Base-by-base conservation (phyloP, 352 stramenopile genomes). In the Aphanomyces invadans region DNA sequence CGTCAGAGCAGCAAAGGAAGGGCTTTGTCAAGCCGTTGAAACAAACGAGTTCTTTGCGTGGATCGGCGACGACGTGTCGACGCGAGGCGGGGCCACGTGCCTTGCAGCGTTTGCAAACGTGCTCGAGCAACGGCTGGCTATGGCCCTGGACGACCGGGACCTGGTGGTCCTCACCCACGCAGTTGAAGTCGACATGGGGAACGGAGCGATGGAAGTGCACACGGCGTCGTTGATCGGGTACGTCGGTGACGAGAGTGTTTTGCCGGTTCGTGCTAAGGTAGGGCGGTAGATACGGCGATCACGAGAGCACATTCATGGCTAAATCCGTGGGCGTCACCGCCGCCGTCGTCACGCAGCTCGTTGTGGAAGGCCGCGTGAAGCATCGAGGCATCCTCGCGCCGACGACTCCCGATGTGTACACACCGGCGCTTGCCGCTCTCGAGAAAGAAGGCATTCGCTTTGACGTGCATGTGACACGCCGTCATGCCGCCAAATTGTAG, bases 311-410 rank as follows among this genome's bases (percentile, higher is more conserved):
- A 10, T 78, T 81, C 44, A 97, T 97, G 88, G 76, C 81, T 21
- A 84, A 85, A 63, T 95, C 88, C 2, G 89, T 97, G 15, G 89
- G 89, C 11, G 77, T 89, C 45, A 90, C 87, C 38, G 77, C 82
- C 29, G 89, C 84, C 7, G 81, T 91, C 57, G 86, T 79, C n/a
- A 75, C 83, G 2, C 77, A 88, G 39, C 73, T 96, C 3, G 72
- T 97, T 28, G 65, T 96, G 7, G 63, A 81, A n/a, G 74, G 75
- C 21, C 52, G 66, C 25, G 67, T 93, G 12, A 19, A 29, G n/a
- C 67, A 56, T 31, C 76, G 75, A 31, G 83, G 83, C 10, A 67
- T 92, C 11, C 53, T 92, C 4, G 68, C 80, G 2, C 87, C 87
- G 3, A 87, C 77, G 10, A 67, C 54, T 2, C 68, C 68, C 25